Base-by-base conservation (phyloP, 1,139 yeast species). In the Saccharomyces hybrid region DNA sequence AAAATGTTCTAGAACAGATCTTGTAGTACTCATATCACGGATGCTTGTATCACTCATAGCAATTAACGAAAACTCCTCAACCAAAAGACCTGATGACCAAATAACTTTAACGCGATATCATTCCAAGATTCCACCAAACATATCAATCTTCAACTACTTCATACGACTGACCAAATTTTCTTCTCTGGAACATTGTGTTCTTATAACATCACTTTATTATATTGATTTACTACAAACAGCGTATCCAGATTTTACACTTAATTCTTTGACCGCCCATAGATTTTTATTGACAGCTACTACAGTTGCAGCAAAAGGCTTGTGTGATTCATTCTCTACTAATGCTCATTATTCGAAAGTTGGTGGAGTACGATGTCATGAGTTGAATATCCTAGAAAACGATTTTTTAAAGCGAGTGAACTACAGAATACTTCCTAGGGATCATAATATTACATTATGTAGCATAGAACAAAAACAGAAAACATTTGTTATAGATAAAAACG, bases 311-410 rank as follows among this genome's bases (percentile, higher is more conserved):
- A 93, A 93, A 70, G 95, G 96, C 2, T 77, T 93, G 63, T 95
- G 96, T 69, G 99, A 93, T 71, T 86, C 91, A 48, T 93, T 93
- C 69, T 91, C 95, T 70, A 90, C 97, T 4, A 93, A 91, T 69
- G 81, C 86, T 42, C 97, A 91, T 70, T 93, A 93, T 68, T 96
- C 98, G 9, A 87, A 88, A 68, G 98, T 93, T 19, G 99, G 99
- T 1, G 99, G 99, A 60, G 86, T 93, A 6, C 89, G 93, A 44
- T 75, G 86, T 48, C 79, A 85, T 57, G 99, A 93, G 69, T 75
- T 93, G 61, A 93, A 93, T 69, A 78, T 93, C 56, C 75, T 93
- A 50, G 99, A 93, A 68, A 83, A 87, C 55, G 98, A 93, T 71
- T 90, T 93, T 65, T 77, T 93, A 53, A 81, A 81, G 51, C 75